phyloP scores from a whole-genome alignment of 2,329 filamentous ascomycete species.

The Microcyclosporella mali region DNA sequence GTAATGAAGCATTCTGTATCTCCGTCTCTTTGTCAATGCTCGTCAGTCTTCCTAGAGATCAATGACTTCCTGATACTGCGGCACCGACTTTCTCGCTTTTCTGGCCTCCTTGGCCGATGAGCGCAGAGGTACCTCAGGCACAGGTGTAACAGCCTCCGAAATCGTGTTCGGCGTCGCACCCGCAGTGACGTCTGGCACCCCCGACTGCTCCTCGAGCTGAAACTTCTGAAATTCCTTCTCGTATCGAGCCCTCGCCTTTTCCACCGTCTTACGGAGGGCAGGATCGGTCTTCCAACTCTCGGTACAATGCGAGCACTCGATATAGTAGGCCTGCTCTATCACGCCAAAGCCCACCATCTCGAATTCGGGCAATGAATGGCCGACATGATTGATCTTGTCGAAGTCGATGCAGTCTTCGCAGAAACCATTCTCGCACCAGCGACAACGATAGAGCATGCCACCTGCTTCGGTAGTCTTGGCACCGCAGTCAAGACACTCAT shows the following conservation, averaged over 20 bases:
- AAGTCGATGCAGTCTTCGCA: constrained; percentile 57
- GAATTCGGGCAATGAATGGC: constrained; percentile 48
- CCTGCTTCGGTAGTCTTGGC: constrained; percentile 47
- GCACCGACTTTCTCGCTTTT: background rate
- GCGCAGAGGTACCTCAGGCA: constrained; percentile 4
- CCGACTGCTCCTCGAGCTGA: background rate
- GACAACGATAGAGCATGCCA: constrained; percentile 48
- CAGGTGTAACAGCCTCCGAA: constrained; percentile 19
- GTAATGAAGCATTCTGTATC: too few species aligned
- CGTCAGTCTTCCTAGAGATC: background rate
- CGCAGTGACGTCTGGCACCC: constrained; percentile 1
- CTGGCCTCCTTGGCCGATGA: constrained; percentile 6
- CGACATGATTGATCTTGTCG: constrained; percentile 45
- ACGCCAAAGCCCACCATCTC: constrained; percentile 44
- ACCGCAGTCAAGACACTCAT: constrained; percentile 49
- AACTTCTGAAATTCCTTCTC: constrained; percentile 8
- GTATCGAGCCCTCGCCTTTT: constrained; percentile 12
- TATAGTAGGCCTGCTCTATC: constrained; percentile 44
- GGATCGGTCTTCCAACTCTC: constrained; percentile 32
- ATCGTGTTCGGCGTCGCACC: constrained; percentile 16
- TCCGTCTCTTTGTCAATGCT: too few species aligned
- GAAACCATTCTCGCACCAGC: constrained; percentile 50
- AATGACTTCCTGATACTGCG: background rate
- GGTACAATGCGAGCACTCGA: constrained; percentile 45
- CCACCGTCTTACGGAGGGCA: constrained; percentile 5